A percentile compares a stretch with the other conserved stretches of the same genome.
These are phyloP conservation scores for Platanthera guangdongensis DNA, from an alignment of 106 monocot genomes.

Conservation along the genomic window DNA sequence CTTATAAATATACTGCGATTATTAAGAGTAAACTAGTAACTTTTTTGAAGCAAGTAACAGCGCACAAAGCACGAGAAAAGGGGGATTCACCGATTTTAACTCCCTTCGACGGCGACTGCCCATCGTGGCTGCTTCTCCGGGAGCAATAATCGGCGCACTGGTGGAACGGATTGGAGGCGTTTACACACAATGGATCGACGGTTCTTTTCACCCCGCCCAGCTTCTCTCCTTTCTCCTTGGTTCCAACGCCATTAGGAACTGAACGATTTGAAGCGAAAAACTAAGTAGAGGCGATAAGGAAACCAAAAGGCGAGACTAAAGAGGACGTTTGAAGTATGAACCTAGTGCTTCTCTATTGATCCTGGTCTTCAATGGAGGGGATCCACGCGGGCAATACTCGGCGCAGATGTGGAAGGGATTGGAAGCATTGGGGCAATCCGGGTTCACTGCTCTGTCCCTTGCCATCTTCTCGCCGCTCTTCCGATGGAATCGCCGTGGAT, in stretches of 20 bases:
- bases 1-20: too few relatives aligned
- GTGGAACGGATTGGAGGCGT: conserved; percentile 26
- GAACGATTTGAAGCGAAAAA: background rate
- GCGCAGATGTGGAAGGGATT: conserved; percentile 36
- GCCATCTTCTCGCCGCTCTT: conserved; percentile 8
- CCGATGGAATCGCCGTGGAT: background rate
- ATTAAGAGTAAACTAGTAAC: too few relatives aligned
- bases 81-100: background rate
- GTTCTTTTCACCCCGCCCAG: background rate
- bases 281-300: background rate
- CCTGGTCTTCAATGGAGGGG: background rate
- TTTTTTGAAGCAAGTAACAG: too few relatives aligned
- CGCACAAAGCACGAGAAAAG: background rate
- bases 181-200: conserved; percentile 14
- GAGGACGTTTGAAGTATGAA: background rate
- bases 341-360: background rate
- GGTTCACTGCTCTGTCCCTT: conserved; percentile 7
- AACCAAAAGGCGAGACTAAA: background rate
- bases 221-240: background rate
- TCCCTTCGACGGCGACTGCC: background rate
- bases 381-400: conserved; percentile 18
- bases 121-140: background rate
- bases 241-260: conserved; percentile 7
- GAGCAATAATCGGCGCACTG: conserved; percentile 9
- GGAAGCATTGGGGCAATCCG: conserved; percentile 34